Base-by-base conservation (phyloP, 2,329 filamentous ascomycete species). In the Aspergillus costaricaensis region DNA sequence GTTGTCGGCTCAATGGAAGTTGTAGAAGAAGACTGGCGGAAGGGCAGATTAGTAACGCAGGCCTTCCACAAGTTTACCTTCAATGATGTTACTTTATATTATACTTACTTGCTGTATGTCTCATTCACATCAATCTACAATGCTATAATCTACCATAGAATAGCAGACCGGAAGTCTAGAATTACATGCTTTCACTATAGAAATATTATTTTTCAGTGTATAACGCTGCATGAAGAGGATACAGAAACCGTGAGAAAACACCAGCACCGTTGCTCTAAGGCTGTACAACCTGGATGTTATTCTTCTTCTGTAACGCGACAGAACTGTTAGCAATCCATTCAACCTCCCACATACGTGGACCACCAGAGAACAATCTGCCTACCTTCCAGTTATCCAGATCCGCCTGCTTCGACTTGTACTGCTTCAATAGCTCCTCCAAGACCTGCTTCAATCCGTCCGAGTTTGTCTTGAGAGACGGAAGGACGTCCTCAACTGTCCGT, bases 361-460 rank as follows among this genome's bases (percentile, higher is more conserved):
- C 23, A 48, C 12, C 17, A n/a, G 8, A 12, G 15, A 36, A n/a
- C 15, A 32, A 44, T 32, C 21, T 47, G 74, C 87, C 60, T 80
- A 96, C 94, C 91, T 99, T 99, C 95, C 95, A 99, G 77, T 89
- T 93, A 76, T 99, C 94, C 83, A 99, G 86, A 74, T 99, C 95
- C 44, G 92, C 88, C 77, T 99, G 93, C 79, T 96, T 96, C 32
- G 83, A 81, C 82, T 96, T 96, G 83, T 98, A 98, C 80, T 96
- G 92, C 84, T 96, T 97, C 67, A 98, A 86, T 65, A 99, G 81
- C 75, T 97, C 94, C 65, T 97, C 93, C 58, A 98, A 82, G 30
- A 98, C 92, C 80, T 96, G 96, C 79, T 90, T 95, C 74, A 99
- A 76, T 1, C 95, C 94, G 65, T 98, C 94, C 25, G 92, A 91